Evolutionary conservation across 2,329 filamentous ascomycete species (phyloP), one percentile per base, ranked within the genome.

Genomic region (Colletotrichum shisoi): DNA sequence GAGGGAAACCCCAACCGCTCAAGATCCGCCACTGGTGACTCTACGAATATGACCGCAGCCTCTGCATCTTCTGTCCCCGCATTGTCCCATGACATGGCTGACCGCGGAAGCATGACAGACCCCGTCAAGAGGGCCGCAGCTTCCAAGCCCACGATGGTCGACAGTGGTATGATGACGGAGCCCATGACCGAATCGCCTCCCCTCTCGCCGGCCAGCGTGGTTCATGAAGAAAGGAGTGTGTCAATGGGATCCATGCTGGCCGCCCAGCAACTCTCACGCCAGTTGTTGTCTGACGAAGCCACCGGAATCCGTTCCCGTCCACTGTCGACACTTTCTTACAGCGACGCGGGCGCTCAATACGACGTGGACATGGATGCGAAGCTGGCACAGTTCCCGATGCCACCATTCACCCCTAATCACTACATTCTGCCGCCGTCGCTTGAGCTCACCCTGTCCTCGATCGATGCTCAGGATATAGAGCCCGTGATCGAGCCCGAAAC

Each of bases 71-170:
- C 82, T 6, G 72, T 84, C 6, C 87, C 87, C 2, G 77, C 78
- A 34, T 67, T 87, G 69, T 82, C 84, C 15, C 83, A 76, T 9
- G 78, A 83, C 39, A 89, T 89, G 86, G 81, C 88, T 11, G 86
- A 89, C 69, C 84, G 80, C 42, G 81, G 83, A 31, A 84, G 83
- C 72, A 88, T 89, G 84, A 89, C 87, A 0, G 87, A 89, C 7
- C 82, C 85, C 1, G 78, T 87, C 64, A 79, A 79, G 45, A 65
- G 44, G 52, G 24, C n/a, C 5, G 42, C 46, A 6, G 60, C 56
- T 19, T 46, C 71, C 21, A 72, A 37, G 31, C 67, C 69, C 31
- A 46, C 76, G 4, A 82, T 82, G 80, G 74, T 81, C 5, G 80
- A 83, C 62, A 78, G 73, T 45, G 75, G 78, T 24, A 80, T 77